phyloP scores from a whole-genome alignment of 805 yeast species.

The Zygoascus flipseniorum region DNA sequence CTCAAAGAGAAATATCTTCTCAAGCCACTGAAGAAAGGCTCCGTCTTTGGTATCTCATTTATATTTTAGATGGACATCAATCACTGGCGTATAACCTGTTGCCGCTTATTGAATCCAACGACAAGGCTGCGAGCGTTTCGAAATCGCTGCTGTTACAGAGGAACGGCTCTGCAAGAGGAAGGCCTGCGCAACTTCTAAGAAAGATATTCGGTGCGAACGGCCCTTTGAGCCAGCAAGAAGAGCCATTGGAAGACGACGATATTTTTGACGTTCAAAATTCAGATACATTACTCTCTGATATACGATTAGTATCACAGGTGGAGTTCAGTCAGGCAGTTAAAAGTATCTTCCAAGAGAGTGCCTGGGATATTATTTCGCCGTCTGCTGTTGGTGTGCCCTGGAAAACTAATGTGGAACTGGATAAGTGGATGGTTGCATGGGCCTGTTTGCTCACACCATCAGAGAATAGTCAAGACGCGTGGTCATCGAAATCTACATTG shows the following conservation, averaged over 20 bases:
- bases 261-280: background rate
- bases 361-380: conserved; percentile 55
- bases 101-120: conserved; percentile 42
- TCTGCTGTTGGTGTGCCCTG: conserved; percentile 60
- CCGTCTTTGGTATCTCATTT: conserved; percentile 59
- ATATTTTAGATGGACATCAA: conserved; percentile 61
- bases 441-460: conserved; percentile 58
- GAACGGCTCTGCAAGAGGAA: background rate
- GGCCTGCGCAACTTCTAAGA: background rate
- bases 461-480: conserved; percentile 37
- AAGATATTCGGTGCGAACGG: background rate
- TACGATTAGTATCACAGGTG: conserved; percentile 58
- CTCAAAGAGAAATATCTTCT: conserved; percentile 13
- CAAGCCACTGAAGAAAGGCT: conserved; percentile 35
- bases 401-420: conserved; percentile 55
- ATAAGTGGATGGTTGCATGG: conserved; percentile 78
- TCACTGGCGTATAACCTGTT: conserved; percentile 51
- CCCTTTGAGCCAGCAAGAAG: background rate
- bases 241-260: background rate
- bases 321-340: conserved; percentile 61
- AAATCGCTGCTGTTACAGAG: background rate
- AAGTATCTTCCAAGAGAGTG: conserved; percentile 47
- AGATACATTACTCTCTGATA: conserved; percentile 26
- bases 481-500: conserved; percentile 65
- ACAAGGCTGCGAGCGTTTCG: conserved; percentile 26